Percentiles rank a stretch among this genome's conserved stretches.
phyloP scores from a whole-genome alignment of 2,329 filamentous ascomycete species.

The Diaporthe destruens region DNA sequence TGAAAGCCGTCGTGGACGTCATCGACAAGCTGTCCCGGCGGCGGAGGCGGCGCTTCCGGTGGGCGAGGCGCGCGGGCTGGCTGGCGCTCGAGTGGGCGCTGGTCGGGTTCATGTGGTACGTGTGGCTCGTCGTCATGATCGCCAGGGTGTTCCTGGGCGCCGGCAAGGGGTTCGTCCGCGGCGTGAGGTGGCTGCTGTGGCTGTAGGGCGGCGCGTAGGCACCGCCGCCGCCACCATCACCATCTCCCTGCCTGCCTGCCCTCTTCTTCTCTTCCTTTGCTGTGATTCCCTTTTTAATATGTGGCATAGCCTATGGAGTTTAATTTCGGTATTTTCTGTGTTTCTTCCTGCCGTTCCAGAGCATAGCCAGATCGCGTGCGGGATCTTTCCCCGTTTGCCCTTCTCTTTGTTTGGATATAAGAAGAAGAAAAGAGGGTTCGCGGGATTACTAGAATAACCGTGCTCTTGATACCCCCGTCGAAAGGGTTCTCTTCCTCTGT shows the following conservation, averaged over 20 bases:
- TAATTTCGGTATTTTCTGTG: not conserved
- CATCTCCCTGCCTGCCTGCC: not conserved
- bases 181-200: slow-evolving; percentile 88
- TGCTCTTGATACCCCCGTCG: not conserved
- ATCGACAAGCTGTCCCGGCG: slow-evolving; percentile 82
- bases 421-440: not conserved
- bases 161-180: slow-evolving; percentile 68
- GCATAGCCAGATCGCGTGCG: not conserved
- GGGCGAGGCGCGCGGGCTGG: slow-evolving; percentile 82
- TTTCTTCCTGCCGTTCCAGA: not conserved
- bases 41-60: slow-evolving; percentile 75
- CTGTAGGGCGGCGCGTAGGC: slow-evolving; percentile 57
- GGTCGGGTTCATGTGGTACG: slow-evolving; percentile 92
- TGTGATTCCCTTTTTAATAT: slow-evolving; percentile 12
- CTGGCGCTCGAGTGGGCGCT: slow-evolving; percentile 88
- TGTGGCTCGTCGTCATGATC: slow-evolving; percentile 90
- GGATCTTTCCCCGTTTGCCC: not conserved
- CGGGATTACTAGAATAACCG: not conserved
- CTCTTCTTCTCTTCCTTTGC: not conserved
- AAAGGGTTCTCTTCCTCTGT: not conserved
- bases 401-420: not conserved
- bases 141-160: slow-evolving; percentile 74
- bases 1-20: slow-evolving; percentile 83
- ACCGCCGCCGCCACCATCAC: not conserved
- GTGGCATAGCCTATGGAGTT: slow-evolving; percentile 29